Conservation (phyloP, 495 filamentous ascomycete species). For the Xylaria flabelliformis region DNA sequence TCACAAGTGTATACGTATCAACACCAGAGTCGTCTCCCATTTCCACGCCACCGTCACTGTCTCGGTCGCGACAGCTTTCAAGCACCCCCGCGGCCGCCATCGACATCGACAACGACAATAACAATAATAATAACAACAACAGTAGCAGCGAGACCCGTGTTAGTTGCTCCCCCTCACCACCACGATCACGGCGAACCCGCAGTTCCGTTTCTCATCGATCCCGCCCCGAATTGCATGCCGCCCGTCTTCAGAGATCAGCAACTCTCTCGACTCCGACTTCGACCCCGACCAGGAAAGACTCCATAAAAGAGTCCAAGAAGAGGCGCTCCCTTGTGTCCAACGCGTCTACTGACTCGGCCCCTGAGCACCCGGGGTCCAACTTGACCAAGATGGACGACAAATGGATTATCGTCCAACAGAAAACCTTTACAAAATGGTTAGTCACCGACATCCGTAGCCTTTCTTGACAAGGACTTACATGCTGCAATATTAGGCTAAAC, state of each 20-base stretch:
- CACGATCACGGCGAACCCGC: slow-evolving; percentile 29
- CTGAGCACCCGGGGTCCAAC: slow-evolving; percentile 48
- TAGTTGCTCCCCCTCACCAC: slow-evolving; percentile 21
- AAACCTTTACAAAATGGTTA: slow-evolving; percentile 99
- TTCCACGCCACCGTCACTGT: slow-evolving; percentile 14
- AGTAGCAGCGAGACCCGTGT: neutral
- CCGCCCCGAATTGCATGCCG: slow-evolving; percentile 40
- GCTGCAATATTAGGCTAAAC: slow-evolving; percentile 73
- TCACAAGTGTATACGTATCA: slow-evolving; percentile 22
- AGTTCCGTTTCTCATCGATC: slow-evolving; percentile 25
- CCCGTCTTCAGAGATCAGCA: slow-evolving; percentile 38
- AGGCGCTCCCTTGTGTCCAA: slow-evolving; percentile 41
- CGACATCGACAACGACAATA: neutral
- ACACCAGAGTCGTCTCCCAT: slow-evolving; percentile 20
- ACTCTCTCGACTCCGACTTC: slow-evolving; percentile 29
- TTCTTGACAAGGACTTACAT: slow-evolving; percentile 32
- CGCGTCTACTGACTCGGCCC: slow-evolving; percentile 33
- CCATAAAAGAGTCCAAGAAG: slow-evolving; percentile 36
- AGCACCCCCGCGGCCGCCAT: slow-evolving; percentile 15
- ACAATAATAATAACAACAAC: neutral
- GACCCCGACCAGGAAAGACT: slow-evolving; percentile 17
- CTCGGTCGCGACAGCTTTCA: neutral
- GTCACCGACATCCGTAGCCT: slow-evolving; percentile 32
- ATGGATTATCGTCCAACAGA: slow-evolving; percentile 97
- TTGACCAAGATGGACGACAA: slow-evolving; percentile 72